A percentile compares a stretch with the other conserved stretches of the same genome.
Conservation (phyloP, 441 rosid genomes). For the Populus hybrid region DNA sequence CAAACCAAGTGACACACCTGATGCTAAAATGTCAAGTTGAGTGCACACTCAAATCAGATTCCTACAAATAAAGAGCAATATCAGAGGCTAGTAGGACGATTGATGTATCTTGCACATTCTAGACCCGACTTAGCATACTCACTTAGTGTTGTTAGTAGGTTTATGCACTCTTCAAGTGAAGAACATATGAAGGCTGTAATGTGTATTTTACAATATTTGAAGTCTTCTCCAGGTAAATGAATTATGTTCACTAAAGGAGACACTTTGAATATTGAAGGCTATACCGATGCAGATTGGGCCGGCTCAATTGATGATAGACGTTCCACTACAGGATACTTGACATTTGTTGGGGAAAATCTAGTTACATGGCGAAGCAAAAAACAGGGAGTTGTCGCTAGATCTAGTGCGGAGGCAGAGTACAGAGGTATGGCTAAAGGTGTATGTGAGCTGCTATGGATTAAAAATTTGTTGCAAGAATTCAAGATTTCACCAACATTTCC, state of each 20-base stretch:
- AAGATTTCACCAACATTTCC: too few species aligned
- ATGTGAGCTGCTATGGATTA: neutral
- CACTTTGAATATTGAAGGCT: neutral
- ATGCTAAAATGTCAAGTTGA: neutral
- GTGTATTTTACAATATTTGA: neutral
- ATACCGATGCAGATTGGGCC: neutral
- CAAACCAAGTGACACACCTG: neutral
- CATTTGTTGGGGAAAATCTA: neutral
- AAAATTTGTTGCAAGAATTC: neutral
- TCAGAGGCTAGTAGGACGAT: neutral
- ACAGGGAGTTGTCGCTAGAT: neutral
- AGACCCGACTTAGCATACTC: neutral
- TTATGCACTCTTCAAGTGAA: slow-evolving; percentile 1
- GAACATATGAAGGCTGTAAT: neutral
- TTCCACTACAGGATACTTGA: neutral
- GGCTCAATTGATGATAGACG: neutral
- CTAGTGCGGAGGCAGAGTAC: neutral
- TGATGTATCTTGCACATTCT: slow-evolving; percentile 1
- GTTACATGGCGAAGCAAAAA: neutral
- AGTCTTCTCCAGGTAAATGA: neutral
- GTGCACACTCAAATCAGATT: neutral
- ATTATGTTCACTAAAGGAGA: neutral
- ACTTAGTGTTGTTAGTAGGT: neutral
- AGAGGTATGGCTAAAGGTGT: too few species aligned
- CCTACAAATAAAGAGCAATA: neutral